phyloP scores from a whole-genome alignment of 768 basidiomycete genomes.

The Hygrophorus pudorinus region DNA sequence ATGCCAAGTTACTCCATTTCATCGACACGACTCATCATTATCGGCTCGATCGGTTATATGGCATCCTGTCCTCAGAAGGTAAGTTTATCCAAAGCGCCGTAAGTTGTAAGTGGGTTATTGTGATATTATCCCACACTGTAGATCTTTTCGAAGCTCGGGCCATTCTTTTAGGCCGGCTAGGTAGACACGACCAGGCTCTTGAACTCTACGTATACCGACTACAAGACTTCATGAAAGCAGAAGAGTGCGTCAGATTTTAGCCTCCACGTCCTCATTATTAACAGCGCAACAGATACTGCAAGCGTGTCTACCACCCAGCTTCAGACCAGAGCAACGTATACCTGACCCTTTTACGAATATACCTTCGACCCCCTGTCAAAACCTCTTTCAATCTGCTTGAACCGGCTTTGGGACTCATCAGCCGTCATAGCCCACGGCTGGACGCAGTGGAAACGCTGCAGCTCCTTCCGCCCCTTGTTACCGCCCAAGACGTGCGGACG shows the following conservation, averaged over 20 bases:
- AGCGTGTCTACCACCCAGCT: constrained; percentile 57
- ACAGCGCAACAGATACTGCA: constrained; percentile 65
- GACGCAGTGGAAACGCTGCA: constrained; percentile 77
- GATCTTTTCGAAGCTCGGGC: constrained; percentile 90
- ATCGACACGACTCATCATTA: constrained; percentile 63
- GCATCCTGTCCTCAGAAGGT: constrained; percentile 77
- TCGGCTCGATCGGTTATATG: constrained; percentile 71
- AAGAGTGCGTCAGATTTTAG: constrained; percentile 48
- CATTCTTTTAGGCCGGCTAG: constrained; percentile 80
- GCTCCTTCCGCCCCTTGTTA: constrained; percentile 84
- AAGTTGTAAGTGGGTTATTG: neutral
- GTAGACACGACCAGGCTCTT: constrained; percentile 89
- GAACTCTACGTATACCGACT: constrained; percentile 89
- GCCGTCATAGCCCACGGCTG: constrained; percentile 71
- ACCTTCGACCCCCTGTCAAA: constrained; percentile 62
- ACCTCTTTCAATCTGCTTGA: constrained; percentile 47
- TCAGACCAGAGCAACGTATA: constrained; percentile 58
- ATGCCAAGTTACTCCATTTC: constrained; percentile 69
- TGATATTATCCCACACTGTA: constrained; percentile 17
- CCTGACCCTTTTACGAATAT: constrained; percentile 77
- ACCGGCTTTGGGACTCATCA: constrained; percentile 84
- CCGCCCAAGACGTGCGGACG: constrained; percentile 64
- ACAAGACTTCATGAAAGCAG: constrained; percentile 76
- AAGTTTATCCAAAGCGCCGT: constrained; percentile 9
- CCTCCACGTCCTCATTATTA: constrained; percentile 4